Conservation (phyloP, 2,329 filamentous ascomycete genomes). For the Hirsutella thompsonii region DNA sequence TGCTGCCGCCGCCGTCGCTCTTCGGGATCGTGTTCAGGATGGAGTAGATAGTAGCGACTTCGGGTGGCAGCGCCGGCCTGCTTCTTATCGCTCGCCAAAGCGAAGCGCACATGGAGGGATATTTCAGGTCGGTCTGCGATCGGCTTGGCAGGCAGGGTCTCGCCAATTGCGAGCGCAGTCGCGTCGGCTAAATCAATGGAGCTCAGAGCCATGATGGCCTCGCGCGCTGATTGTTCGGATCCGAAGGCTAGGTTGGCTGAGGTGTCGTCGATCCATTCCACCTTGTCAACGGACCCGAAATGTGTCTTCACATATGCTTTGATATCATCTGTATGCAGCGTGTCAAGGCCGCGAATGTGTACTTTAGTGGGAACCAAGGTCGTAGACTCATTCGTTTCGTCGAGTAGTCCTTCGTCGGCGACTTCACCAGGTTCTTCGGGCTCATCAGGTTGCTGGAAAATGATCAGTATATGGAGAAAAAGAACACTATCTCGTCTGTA, state of each 20-base stretch:
- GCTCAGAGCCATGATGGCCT: slow-evolving; percentile 41
- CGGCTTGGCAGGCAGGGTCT: slow-evolving; percentile 56
- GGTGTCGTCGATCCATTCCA: slow-evolving; percentile 94
- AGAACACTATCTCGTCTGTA: too few relatives aligned
- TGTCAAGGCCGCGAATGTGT: slow-evolving; percentile 74
- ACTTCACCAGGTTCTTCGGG: slow-evolving; percentile 25
- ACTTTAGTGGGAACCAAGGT: slow-evolving; percentile 43
- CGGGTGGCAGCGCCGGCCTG: slow-evolving; percentile 61
- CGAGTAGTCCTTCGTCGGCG: slow-evolving; percentile 18
- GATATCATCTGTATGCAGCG: slow-evolving; percentile 69
- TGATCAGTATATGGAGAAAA: background rate
- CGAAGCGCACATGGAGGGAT: slow-evolving; percentile 58
- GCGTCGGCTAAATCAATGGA: slow-evolving; percentile 38
- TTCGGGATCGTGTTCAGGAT: slow-evolving; percentile 77
- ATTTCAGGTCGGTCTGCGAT: slow-evolving; percentile 56
- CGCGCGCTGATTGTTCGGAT: slow-evolving; percentile 35
- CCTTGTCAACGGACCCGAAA: slow-evolving; percentile 43
- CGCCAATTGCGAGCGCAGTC: slow-evolving; percentile 43
- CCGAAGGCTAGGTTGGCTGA: slow-evolving; percentile 78
- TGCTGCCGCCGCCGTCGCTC: slow-evolving; percentile 51
- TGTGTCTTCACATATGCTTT: slow-evolving; percentile 61
- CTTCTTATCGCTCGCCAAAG: slow-evolving; percentile 68
- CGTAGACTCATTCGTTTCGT: slow-evolving; percentile 11
- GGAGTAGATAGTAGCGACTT: slow-evolving; percentile 84
- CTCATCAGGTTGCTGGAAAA: slow-evolving; percentile 19